These are phyloP conservation scores for Talaromyces sp. DNA, from an alignment of 2,329 filamentous ascomycete species.

Conservation along the genomic window DNA sequence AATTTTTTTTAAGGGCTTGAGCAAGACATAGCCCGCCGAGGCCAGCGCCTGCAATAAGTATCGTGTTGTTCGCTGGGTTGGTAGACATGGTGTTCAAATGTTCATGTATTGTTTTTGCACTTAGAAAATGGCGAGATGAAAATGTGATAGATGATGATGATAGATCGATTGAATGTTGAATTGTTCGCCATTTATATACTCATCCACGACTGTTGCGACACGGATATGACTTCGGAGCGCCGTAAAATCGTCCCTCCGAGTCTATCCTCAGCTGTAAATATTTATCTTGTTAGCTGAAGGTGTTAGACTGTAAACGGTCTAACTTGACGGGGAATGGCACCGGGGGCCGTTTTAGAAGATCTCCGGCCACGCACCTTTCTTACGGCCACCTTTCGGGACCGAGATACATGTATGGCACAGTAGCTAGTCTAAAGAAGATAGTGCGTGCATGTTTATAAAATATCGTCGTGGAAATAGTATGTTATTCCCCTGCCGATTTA, in stretches of 20 bases:
- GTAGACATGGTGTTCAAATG: neutral
- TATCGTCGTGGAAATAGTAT: neutral
- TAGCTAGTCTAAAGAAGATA: neutral
- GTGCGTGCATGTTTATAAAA: neutral
- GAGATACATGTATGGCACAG: neutral
- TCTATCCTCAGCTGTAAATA: neutral
- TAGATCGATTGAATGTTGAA: too few relatives aligned
- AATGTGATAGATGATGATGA: neutral
- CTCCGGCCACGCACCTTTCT: neutral
- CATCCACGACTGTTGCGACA: neutral
- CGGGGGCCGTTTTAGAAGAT: neutral
- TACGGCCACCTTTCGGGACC: neutral
- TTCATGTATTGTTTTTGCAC: neutral
- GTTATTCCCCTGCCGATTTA: too few relatives aligned
- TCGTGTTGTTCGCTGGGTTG: neutral
- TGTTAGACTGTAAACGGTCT: neutral
- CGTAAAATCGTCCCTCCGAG: neutral
- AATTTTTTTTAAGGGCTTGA: conserved; percentile 27
- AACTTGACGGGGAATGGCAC: neutral
- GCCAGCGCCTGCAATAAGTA: conserved; percentile 34
- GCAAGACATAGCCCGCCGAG: conserved; percentile 31
- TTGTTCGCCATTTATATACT: neutral
- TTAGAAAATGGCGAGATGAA: neutral
- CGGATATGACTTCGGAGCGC: neutral
- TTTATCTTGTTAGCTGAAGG: neutral